Conservation (phyloP, 73 alveolate species). For the Symbiodinium natans region DNA sequence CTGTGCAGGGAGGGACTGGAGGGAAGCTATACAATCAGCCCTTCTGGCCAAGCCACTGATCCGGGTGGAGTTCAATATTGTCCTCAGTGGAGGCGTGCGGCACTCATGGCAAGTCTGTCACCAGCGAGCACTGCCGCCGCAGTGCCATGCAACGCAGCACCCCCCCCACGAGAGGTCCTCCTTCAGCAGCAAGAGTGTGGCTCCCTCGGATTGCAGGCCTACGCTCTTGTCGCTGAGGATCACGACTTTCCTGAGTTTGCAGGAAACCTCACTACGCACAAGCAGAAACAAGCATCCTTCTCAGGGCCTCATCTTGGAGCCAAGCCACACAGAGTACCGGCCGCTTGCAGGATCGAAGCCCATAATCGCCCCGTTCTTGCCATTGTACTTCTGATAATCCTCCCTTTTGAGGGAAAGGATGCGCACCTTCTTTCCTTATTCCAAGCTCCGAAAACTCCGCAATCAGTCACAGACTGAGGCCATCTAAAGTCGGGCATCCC, state of each 20-base stretch:
- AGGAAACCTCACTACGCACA: no score
- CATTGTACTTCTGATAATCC: constrained; percentile 66
- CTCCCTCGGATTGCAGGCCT: constrained; percentile 65
- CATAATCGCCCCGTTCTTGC: constrained; percentile 85
- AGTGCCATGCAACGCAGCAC: no score
- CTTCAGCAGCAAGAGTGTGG: constrained; percentile 50
- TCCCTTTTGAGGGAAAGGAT: constrained; percentile 15
- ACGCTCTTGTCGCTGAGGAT: constrained; percentile 80
- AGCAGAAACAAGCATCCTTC: not conserved
- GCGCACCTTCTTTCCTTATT: constrained; percentile 63
- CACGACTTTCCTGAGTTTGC: constrained; percentile 73
- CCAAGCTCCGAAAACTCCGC: no score
- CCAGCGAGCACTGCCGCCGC: no score
- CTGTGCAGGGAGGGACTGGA: no score
- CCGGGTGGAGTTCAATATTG: constrained; percentile 84
- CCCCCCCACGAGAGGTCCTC: no score
- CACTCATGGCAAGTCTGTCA: no score
- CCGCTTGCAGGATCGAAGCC: constrained; percentile 76
- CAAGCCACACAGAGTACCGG: constrained; percentile 58
- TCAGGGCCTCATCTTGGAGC: not conserved
- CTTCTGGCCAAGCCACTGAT: constrained; percentile 58
- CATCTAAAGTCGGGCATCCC: not conserved
- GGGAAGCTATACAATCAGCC: not conserved
- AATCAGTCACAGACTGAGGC: no score
- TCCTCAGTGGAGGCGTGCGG: no score